Evolutionary conservation across 2,329 filamentous ascomycete species (phyloP).

Genomic region (Colletotrichum destructivum): DNA sequence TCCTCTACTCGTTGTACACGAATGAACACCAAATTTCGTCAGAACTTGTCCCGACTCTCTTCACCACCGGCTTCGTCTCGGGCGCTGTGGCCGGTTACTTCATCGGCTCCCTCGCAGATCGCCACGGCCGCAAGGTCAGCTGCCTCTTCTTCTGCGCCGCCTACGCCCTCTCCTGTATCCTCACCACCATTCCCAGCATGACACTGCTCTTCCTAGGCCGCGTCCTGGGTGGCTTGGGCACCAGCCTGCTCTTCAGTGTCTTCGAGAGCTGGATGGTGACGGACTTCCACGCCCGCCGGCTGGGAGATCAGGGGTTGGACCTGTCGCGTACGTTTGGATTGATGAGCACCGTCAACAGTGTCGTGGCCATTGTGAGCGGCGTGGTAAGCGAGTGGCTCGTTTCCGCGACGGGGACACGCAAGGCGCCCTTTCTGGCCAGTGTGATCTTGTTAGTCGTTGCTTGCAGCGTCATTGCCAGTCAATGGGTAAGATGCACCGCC

Average conservation of each 20-base stretch:
- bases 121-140: constrained; percentile 65
- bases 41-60: constrained; percentile 55
- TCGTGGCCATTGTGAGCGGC: constrained; percentile 69
- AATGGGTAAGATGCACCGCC: constrained; percentile 58
- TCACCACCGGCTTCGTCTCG: constrained; percentile 61
- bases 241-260: constrained; percentile 70
- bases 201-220: constrained; percentile 66
- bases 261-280: constrained; percentile 76
- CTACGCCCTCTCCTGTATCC: constrained; percentile 67
- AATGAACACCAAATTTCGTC: constrained; percentile 51
- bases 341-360: constrained; percentile 67
- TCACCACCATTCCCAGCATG: constrained; percentile 50
- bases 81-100: constrained; percentile 61
- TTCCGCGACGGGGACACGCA: constrained; percentile 60
- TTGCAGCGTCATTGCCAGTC: constrained; percentile 59
- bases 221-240: constrained; percentile 68
- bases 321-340: constrained; percentile 66
- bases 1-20: constrained; percentile 54
- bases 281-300: constrained; percentile 63
- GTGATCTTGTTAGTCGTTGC: constrained; percentile 58
- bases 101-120: constrained; percentile 64
- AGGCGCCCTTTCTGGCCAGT: constrained; percentile 63
- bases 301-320: constrained; percentile 57
- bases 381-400: constrained; percentile 68
- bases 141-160: constrained; percentile 69